Base-by-base conservation (phyloP, 257 asterid genomes). In the Plantago elongata region DNA sequence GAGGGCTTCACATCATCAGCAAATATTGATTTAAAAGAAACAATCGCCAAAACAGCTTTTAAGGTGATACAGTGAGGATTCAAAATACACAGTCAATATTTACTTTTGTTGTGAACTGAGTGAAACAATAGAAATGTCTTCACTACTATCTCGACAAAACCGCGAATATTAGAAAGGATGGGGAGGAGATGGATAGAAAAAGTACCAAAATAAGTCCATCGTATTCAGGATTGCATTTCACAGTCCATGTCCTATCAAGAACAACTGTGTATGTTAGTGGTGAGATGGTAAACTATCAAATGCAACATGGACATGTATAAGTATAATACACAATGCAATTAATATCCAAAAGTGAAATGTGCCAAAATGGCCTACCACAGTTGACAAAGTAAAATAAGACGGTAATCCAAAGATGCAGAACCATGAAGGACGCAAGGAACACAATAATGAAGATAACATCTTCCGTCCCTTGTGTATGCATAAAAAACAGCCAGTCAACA, bases 211-310 rank as follows among this genome's bases (percentile, higher is more conserved):
- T 87, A 66, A 93, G 66, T 80, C 87, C 96, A 63, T 87, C 94
- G 68, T 78, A 79, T 73, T 78, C 91, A 5, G 99, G 99, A 79
- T 89, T 93, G 59, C 96, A 93, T 70, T 85, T 87, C 30, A 89
- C 97, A 50, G 84, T 76, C 97, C 99, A 93, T 54, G 99, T 80
- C 99, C 99, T 93, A 76, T 67, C 60, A 78, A 74, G 72, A 79
- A 65, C n/a, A 74, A 62, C 54, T 70, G 52, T 38, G 60, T 55
- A 30, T 16, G 44, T 71, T 51, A 64, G 10, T 51, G 17, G 27
- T 46, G 65, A 66, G 43, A 60, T 50, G 52, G 60, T 56, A 54
- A 62, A 67, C 63, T 63, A 42, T 57, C 22, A 37, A 44, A 43
- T 45, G 34, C 16, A 13, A 22, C 16, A 65, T 40, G n/a, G n/a